Percentiles rank a stretch among this genome's conserved stretches.
Conservation (phyloP, 768 basidiomycete species). For the Gautieria morchelliformis region DNA sequence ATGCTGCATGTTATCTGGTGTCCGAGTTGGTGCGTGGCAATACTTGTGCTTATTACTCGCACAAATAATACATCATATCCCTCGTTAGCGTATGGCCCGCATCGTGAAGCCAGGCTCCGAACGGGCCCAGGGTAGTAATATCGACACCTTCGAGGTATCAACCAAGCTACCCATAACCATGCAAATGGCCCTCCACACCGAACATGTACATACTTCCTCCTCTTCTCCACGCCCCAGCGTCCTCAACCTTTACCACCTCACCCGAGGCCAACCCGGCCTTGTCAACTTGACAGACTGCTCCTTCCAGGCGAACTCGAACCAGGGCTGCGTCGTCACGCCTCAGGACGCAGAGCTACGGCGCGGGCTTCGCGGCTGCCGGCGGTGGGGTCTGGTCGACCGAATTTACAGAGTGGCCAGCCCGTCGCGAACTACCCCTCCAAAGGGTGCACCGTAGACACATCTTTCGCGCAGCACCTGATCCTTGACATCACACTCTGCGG, state of each 20-base stretch:
- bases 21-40: conserved; percentile 13
- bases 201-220: conserved; percentile 19
- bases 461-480: no score
- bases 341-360: no score
- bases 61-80: neutral
- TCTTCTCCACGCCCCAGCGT: neutral
- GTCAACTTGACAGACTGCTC: conserved; percentile 53
- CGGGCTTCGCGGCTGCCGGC: no score
- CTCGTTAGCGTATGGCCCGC: conserved; percentile 43
- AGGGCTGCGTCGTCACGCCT: conserved; percentile 63
- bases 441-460: no score
- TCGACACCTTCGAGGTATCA: conserved; percentile 78
- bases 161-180: conserved; percentile 48
- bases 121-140: conserved; percentile 52
- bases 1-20: conserved; percentile 41
- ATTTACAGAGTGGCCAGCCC: no score
- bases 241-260: neutral
- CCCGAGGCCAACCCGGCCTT: conserved; percentile 12
- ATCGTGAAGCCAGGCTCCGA: conserved; percentile 40
- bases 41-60: neutral
- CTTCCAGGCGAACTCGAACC: conserved; percentile 41
- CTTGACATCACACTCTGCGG: no score
- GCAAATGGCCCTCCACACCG: conserved; percentile 72
- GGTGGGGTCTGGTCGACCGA: no score
- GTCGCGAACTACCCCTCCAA: no score